Percentiles rank a stretch among this genome's conserved stretches.
Evolutionary conservation across 805 yeast genomes (phyloP).

Genomic region (Starmerella bacillaris): DNA sequence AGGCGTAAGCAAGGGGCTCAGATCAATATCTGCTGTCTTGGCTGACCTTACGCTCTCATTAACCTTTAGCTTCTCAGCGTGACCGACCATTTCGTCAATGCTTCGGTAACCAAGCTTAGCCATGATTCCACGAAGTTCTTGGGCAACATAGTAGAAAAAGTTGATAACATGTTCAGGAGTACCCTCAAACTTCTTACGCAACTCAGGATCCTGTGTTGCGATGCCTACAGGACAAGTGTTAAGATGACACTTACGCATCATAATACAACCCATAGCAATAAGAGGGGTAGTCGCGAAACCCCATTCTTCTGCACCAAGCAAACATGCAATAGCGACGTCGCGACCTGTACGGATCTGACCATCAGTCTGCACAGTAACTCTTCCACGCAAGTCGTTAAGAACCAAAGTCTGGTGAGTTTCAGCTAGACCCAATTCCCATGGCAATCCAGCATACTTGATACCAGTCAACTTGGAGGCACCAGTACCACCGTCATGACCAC

Average conservation of each 20-base stretch:
- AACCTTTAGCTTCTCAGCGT: slow-evolving; percentile 73
- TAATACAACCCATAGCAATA: slow-evolving; percentile 92
- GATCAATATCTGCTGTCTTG: slow-evolving; percentile 78
- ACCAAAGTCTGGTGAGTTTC: slow-evolving; percentile 97
- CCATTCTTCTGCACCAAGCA: slow-evolving; percentile 96
- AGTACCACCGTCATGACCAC: slow-evolving; percentile 99
- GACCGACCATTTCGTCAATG: slow-evolving; percentile 95
- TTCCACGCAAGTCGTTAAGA: slow-evolving; percentile 84
- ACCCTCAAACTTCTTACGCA: slow-evolving; percentile 81
- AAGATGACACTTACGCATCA: slow-evolving; percentile 87
- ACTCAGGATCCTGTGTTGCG: slow-evolving; percentile 93
- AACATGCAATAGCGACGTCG: slow-evolving; percentile 88
- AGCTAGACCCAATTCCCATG: slow-evolving; percentile 97
- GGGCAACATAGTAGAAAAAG: slow-evolving; percentile 86
- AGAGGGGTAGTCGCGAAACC: slow-evolving; percentile 95
- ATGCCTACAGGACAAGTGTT: slow-evolving; percentile 96
- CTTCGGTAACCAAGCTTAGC: slow-evolving; percentile 90
- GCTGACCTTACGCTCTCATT: slow-evolving; percentile 72
- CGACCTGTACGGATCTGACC: slow-evolving; percentile 96
- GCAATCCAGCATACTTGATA: slow-evolving; percentile 90
- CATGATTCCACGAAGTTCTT: slow-evolving; percentile 83
- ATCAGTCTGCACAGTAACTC: slow-evolving; percentile 93
- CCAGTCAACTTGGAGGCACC: slow-evolving; percentile 98
- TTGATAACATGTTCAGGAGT: slow-evolving; percentile 97
- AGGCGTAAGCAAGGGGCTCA: slow-evolving; percentile 87